Evolutionary conservation across 2,329 filamentous ascomycete species (phyloP).

Genomic region (Orbilia ellipsospora): DNA sequence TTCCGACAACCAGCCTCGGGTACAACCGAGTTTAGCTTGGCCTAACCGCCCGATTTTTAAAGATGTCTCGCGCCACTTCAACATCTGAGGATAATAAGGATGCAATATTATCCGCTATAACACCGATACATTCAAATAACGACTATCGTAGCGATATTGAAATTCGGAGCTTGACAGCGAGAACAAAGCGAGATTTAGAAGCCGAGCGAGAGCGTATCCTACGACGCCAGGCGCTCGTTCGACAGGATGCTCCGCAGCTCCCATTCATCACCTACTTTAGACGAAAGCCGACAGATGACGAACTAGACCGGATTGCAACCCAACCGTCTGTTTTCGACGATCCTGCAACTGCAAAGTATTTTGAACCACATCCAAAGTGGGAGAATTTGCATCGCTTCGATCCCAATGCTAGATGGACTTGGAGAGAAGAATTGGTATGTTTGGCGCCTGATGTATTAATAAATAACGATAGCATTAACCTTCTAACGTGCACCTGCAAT

Average conservation of each 20-base stretch:
- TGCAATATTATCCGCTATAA: slow-evolving; percentile 11
- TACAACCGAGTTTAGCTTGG: too few relatives aligned
- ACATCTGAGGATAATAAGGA: too few relatives aligned
- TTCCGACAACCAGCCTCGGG: too few relatives aligned
- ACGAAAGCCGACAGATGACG: slow-evolving; percentile 1
- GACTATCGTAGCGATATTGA: slow-evolving; percentile 24
- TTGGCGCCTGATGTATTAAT: too few relatives aligned
- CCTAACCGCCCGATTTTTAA: too few relatives aligned
- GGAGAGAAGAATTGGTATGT: too few relatives aligned
- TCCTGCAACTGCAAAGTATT: slow-evolving; percentile 60
- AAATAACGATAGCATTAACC: too few relatives aligned
- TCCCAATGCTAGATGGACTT: slow-evolving; percentile 60
- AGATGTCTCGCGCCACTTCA: too few relatives aligned
- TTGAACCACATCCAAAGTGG: slow-evolving; percentile 69
- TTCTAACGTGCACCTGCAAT: too few relatives aligned
- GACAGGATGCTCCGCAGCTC: slow-evolving; percentile 40
- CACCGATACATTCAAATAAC: slow-evolving; percentile 16
- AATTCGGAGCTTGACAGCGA: slow-evolving; percentile 18
- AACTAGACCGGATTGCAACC: slow-evolving; percentile 17
- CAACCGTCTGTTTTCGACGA: slow-evolving; percentile 57
- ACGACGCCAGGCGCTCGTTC: slow-evolving; percentile 34
- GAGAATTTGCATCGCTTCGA: slow-evolving; percentile 71
- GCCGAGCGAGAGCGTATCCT: slow-evolving; percentile 35
- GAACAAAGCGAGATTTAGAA: slow-evolving; percentile 24
- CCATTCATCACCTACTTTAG: slow-evolving; percentile 33